Evolutionary conservation across 106 monocot species (phyloP).

Genomic region (Dioscorea zingiberensis): DNA sequence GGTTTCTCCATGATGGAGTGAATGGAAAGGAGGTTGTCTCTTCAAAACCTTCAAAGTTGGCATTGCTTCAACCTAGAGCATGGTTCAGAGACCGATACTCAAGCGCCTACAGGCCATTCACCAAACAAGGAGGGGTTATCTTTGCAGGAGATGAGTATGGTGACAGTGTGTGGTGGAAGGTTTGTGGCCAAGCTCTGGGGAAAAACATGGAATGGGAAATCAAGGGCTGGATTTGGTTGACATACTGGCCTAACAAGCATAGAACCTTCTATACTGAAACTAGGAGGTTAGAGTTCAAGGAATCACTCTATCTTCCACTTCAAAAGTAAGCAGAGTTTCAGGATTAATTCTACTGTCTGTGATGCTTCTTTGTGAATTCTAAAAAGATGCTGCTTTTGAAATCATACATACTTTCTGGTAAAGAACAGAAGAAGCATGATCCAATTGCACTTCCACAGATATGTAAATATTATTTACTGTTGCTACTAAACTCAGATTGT

Average conservation of each 20-base stretch:
- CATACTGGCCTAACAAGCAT: constrained; percentile 79
- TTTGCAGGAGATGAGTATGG: constrained; percentile 88
- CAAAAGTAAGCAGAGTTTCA: constrained; percentile 3
- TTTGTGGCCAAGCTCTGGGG: constrained; percentile 26
- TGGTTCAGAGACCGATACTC: constrained; percentile 74
- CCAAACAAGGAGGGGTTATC: constrained; percentile 69
- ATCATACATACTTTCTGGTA: too few species aligned
- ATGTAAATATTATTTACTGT: too few species aligned
- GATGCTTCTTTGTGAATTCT: too few species aligned
- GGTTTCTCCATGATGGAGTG: constrained; percentile 65
- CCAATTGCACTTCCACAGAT: too few species aligned
- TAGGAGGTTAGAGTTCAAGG: constrained; percentile 57
- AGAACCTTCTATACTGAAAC: constrained; percentile 55
- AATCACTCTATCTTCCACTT: constrained; percentile 35
- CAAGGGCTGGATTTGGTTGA: constrained; percentile 59
- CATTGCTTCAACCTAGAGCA: constrained; percentile 39
- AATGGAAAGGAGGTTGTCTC: constrained; percentile 68
- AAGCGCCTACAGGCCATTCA: constrained; percentile 70
- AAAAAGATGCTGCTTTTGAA: too few species aligned
- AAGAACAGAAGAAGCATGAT: too few species aligned
- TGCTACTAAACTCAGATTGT: too few species aligned
- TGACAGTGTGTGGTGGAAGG: constrained; percentile 66
- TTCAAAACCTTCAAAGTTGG: constrained; percentile 57
- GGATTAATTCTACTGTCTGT: too few species aligned
- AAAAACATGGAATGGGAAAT: constrained; percentile 76